Conservation (phyloP, 2,329 filamentous ascomycete genomes). For the Cladosporium sp. region DNA sequence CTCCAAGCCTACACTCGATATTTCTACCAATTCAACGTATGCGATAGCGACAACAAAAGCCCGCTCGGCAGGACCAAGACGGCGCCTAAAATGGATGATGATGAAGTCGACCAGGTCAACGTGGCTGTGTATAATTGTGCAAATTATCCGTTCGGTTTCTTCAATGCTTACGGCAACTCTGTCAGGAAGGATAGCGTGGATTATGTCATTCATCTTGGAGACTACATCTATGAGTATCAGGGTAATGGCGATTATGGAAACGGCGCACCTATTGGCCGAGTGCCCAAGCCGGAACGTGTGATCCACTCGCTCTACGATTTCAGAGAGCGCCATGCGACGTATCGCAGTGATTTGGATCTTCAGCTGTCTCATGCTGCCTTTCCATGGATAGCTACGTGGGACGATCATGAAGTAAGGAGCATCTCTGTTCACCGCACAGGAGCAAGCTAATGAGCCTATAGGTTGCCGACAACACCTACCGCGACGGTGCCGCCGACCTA, state of each 20-base stretch:
- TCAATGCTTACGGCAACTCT: slow-evolving; percentile 27
- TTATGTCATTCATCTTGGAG: slow-evolving; percentile 33
- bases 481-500: slow-evolving; percentile 36
- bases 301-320: slow-evolving; percentile 43
- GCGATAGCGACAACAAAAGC: slow-evolving; percentile 20
- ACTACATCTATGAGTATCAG: slow-evolving; percentile 41
- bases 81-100: slow-evolving; percentile 20
- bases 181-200: slow-evolving; percentile 36
- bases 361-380: slow-evolving; percentile 36
- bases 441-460: slow-evolving; percentile 14
- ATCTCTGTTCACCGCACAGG: too few species aligned
- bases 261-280: slow-evolving; percentile 16
- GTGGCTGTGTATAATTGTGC: slow-evolving; percentile 26
- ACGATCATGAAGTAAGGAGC: slow-evolving; percentile 24
- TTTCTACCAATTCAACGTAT: slow-evolving; percentile 26
- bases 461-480: slow-evolving; percentile 39
- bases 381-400: slow-evolving; percentile 41
- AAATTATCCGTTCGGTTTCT: slow-evolving; percentile 25
- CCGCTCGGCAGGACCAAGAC: slow-evolving; percentile 27
- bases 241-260: slow-evolving; percentile 29
- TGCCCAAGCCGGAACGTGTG: slow-evolving; percentile 32
- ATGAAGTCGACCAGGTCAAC: slow-evolving; percentile 19
- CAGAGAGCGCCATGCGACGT: slow-evolving; percentile 36
- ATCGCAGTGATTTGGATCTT: slow-evolving; percentile 39
- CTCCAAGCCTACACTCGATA: slow-evolving; percentile 24